Percentiles rank a stretch among this genome's conserved stretches.
Evolutionary conservation across 2,329 filamentous ascomycete species (phyloP).

Genomic region (Zarea fungicola): DNA sequence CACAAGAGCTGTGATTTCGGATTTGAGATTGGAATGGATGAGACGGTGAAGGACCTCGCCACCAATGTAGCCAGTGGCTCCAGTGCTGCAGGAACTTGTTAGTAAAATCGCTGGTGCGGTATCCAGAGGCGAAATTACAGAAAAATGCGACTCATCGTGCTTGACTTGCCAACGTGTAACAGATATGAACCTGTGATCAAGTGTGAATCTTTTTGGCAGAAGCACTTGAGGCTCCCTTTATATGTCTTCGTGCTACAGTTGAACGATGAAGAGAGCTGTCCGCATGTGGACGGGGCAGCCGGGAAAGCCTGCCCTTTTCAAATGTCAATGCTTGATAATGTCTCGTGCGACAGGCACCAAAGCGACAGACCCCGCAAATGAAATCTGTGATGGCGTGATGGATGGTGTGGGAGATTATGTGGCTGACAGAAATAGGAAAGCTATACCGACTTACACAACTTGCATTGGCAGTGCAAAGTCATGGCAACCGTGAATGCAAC

Average conservation of each 20-base stretch:
- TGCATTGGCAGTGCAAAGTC: no score
- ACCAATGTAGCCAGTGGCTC: conserved; percentile 20
- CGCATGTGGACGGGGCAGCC: not conserved
- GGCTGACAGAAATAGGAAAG: not conserved
- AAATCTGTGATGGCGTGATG: no score
- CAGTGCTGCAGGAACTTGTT: conserved; percentile 12
- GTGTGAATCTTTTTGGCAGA: not conserved
- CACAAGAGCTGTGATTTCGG: conserved; percentile 16
- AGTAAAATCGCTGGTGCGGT: not conserved
- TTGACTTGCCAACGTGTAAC: not conserved
- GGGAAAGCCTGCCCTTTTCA: not conserved
- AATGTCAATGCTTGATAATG: not conserved
- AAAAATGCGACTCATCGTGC: conserved; percentile 6
- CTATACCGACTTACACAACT: not conserved
- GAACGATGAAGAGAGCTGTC: no score
- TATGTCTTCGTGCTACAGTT: not conserved
- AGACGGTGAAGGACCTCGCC: conserved; percentile 17
- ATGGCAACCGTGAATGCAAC: no score
- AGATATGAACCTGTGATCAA: not conserved
- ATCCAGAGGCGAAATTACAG: not conserved
- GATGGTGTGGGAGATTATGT: not conserved
- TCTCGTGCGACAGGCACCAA: not conserved
- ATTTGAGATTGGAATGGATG: conserved; percentile 14
- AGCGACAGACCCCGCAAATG: no score
- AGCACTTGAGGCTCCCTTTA: not conserved